Evolutionary conservation across 805 yeast genomes (phyloP).

Genomic region (Saturnispora saitoi): DNA sequence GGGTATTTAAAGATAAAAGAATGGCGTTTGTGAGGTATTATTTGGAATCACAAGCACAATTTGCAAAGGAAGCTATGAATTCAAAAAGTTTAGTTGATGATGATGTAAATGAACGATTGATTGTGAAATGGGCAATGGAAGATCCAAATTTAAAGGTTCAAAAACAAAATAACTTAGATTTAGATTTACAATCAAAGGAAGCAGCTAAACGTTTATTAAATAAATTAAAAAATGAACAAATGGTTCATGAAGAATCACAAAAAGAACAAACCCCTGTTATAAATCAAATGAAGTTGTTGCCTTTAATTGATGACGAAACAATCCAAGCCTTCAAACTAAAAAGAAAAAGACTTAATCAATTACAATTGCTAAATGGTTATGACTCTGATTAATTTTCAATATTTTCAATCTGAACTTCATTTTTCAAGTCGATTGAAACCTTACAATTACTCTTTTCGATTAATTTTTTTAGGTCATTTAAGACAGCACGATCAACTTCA

Average conservation of each 20-base stretch:
- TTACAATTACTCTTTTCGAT: conserved; percentile 29
- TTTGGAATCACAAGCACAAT: conserved; percentile 72
- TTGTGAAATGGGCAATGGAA: conserved; percentile 79
- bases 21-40: conserved; percentile 74
- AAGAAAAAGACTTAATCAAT: not conserved
- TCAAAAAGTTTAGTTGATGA: conserved; percentile 22
- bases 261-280: not conserved
- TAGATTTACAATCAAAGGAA: conserved; percentile 30
- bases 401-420: not conserved
- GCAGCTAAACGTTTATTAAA: conserved; percentile 40
- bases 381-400: conserved; percentile 28
- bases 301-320: not conserved
- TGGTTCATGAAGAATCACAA: not conserved
- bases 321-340: not conserved
- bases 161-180: conserved; percentile 26
- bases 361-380: conserved; percentile 30
- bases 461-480: conserved; percentile 43
- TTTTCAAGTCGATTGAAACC: conserved; percentile 3
- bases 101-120: conserved; percentile 50
- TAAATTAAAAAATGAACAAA: conserved; percentile 14
- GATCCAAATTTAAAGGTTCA: conserved; percentile 15
- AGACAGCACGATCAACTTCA: conserved; percentile 40
- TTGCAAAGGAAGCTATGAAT: conserved; percentile 88
- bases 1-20: conserved; percentile 49
- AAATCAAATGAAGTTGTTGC: not conserved